These are phyloP conservation scores for Hirsutella minnesotensis DNA, from an alignment of 2,329 filamentous ascomycete genomes.

Conservation along the genomic window DNA sequence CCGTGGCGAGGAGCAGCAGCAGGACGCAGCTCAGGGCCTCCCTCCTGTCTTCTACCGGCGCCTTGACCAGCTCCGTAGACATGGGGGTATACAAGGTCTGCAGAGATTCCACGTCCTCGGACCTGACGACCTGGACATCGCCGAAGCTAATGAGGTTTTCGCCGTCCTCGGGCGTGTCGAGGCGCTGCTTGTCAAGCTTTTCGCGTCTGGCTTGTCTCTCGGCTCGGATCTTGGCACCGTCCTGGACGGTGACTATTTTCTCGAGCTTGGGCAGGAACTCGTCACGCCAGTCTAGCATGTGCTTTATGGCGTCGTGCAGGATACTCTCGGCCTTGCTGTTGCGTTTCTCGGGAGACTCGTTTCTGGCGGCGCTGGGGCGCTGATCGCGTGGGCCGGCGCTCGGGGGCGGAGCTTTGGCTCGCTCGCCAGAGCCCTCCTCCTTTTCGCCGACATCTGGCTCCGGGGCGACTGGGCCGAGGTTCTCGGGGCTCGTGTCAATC, in stretches of 20 bases:
- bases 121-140: slow-evolving; percentile 18
- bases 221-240: slow-evolving; percentile 32
- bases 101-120: slow-evolving; percentile 29
- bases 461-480: slow-evolving; percentile 17
- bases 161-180: slow-evolving; percentile 9
- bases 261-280: slow-evolving; percentile 58
- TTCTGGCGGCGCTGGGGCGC: background rate
- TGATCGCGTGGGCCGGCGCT: too few relatives aligned
- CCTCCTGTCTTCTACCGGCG: slow-evolving; percentile 45
- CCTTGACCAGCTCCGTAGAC: slow-evolving; percentile 39
- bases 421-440: too few relatives aligned
- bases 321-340: slow-evolving; percentile 20
- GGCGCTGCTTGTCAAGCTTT: slow-evolving; percentile 19
- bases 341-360: slow-evolving; percentile 7
- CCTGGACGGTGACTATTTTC: slow-evolving; percentile 47
- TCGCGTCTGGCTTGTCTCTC: slow-evolving; percentile 33
- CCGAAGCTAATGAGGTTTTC: slow-evolving; percentile 30
- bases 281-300: slow-evolving; percentile 69
- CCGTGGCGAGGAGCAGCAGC: slow-evolving; percentile 57
- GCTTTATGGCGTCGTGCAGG: slow-evolving; percentile 44
- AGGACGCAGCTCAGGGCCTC: slow-evolving; percentile 59
- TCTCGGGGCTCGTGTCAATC: slow-evolving; percentile 26
- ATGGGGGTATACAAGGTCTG: slow-evolving; percentile 42
- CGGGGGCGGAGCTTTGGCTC: too few relatives aligned
- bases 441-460: slow-evolving; percentile 5